Conservation (phyloP, 129 eudicot species). For the Ambrosia trifida region DNA sequence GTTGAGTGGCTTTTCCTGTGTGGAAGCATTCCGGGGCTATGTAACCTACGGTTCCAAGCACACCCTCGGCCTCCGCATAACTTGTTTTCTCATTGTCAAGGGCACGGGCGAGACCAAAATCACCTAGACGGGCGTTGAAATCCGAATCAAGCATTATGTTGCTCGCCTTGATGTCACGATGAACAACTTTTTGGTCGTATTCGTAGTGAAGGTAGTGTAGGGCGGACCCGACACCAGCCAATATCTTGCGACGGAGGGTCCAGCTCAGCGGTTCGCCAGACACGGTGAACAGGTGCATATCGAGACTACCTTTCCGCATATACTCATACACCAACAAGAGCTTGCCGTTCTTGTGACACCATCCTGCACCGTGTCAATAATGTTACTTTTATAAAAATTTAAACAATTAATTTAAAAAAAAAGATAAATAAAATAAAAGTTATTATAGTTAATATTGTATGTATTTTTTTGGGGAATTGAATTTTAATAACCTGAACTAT, state of each 20-base stretch:
- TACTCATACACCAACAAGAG: conserved; percentile 76
- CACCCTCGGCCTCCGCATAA: conserved; percentile 83
- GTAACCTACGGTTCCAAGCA: conserved; percentile 77
- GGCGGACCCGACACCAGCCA: conserved; percentile 83
- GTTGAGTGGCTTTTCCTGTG: conserved; percentile 85
- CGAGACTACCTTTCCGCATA: conserved; percentile 93
- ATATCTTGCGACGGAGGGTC: conserved; percentile 60
- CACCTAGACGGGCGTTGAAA: conserved; percentile 87
- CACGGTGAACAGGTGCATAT: conserved; percentile 63
- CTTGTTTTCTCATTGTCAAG: conserved; percentile 80
- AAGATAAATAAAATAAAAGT: neutral
- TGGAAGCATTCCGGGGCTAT: conserved; percentile 94
- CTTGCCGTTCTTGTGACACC: conserved; percentile 85
- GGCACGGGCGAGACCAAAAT: conserved; percentile 87
- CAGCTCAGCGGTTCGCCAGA: conserved; percentile 55
- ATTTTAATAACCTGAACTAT: too few relatives aligned
- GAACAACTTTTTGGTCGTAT: conserved; percentile 74
- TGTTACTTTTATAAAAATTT: neutral
- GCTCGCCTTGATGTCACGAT: conserved; percentile 85
- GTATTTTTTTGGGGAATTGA: too few relatives aligned
- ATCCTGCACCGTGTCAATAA: conserved; percentile 44
- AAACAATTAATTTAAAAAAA: neutral
- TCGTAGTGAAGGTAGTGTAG: conserved; percentile 85
- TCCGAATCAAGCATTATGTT: conserved; percentile 84
- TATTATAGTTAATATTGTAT: too few relatives aligned